Evolutionary conservation across 2,329 filamentous ascomycete genomes (phyloP).

Genomic region (Penicillium sp.): DNA sequence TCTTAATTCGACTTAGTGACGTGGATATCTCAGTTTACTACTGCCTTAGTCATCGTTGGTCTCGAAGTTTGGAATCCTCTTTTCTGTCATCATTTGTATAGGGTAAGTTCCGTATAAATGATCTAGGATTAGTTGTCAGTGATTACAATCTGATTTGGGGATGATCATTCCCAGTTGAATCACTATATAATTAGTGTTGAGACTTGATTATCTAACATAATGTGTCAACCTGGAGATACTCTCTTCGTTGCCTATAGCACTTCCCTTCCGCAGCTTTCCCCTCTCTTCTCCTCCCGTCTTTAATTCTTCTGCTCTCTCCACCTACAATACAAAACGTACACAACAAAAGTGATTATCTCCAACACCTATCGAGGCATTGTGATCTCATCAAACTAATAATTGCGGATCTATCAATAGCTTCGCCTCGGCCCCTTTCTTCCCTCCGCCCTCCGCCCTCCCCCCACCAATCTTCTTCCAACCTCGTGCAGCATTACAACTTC

Average conservation of each 20-base stretch:
- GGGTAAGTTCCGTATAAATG: no score
- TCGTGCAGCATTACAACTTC: not conserved
- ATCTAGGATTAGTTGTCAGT: no score
- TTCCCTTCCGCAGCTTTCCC: not conserved
- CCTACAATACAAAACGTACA: not conserved
- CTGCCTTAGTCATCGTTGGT: not conserved
- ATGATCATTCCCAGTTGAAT: not conserved
- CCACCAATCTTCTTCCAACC: slow-evolving; percentile 1
- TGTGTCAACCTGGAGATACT: not conserved
- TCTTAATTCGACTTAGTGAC: not conserved
- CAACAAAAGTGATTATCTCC: not conserved
- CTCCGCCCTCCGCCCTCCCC: not conserved
- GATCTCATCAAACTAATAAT: not conserved
- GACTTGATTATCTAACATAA: not conserved
- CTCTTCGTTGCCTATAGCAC: not conserved
- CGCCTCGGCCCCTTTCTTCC: not conserved
- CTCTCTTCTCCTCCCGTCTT: not conserved
- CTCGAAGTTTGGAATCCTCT: not conserved
- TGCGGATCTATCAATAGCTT: not conserved
- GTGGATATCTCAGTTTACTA: not conserved
- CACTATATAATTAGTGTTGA: not conserved
- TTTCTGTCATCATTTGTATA: not conserved
- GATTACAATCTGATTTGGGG: no score
- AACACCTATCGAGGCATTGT: not conserved
- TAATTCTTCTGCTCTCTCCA: not conserved